A percentile compares a stretch with the other conserved stretches of the same genome.
phyloP scores from a whole-genome alignment of 768 basidiomycete genomes.

The Daedalea quercina region DNA sequence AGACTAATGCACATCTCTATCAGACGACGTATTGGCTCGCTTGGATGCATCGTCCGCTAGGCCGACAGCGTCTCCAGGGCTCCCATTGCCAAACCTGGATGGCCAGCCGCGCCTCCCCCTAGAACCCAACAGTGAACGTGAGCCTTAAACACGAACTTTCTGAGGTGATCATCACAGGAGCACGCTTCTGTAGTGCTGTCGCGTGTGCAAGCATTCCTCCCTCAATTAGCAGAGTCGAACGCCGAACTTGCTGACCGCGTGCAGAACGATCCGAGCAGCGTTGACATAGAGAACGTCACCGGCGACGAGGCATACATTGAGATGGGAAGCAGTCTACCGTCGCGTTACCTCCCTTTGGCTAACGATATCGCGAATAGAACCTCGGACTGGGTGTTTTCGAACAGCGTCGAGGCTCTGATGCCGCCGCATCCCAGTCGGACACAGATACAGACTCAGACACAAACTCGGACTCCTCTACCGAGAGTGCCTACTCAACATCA shows the following conservation, averaged over 20 bases:
- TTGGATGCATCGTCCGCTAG: not conserved
- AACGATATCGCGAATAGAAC: too few relatives aligned
- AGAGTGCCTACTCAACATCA: too few relatives aligned
- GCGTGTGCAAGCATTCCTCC: constrained; percentile 62
- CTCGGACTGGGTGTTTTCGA: too few relatives aligned
- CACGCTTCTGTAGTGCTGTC: constrained; percentile 67
- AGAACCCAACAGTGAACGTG: constrained; percentile 43
- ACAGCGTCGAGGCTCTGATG: not conserved
- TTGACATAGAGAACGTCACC: constrained; percentile 66
- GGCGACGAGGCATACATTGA: constrained; percentile 52
- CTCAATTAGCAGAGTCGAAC: constrained; percentile 61
- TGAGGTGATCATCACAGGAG: too few relatives aligned
- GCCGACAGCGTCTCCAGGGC: not conserved
- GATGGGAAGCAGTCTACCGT: constrained; percentile 34
- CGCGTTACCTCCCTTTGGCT: too few relatives aligned
- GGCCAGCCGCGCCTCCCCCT: constrained; percentile 27
- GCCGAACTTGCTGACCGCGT: constrained; percentile 40
- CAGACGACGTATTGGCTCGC: not conserved
- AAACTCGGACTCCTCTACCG: too few relatives aligned
- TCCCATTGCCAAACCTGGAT: not conserved
- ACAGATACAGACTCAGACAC: not conserved
- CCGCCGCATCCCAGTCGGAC: not conserved
- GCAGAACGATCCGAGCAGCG: constrained; percentile 42
- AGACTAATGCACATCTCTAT: too few relatives aligned
- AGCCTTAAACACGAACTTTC: not conserved